Percentiles rank a stretch among this genome's conserved stretches.
phyloP scores from a whole-genome alignment of 352 stramenopile species.

The Phytophthora ramorum region DNA sequence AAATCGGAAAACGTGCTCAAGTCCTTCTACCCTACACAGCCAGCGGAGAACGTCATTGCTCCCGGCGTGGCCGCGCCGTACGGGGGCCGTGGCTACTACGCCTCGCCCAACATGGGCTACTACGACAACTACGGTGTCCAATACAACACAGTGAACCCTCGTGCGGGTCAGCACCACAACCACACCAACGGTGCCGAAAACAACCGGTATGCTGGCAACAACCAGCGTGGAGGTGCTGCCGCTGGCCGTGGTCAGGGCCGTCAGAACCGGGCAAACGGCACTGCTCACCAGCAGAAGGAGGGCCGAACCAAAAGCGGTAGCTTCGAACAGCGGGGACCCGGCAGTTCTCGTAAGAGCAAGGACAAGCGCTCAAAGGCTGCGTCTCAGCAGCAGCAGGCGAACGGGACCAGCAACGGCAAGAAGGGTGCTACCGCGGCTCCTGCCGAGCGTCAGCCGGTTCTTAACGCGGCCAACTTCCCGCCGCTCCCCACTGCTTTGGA shows the following conservation, averaged over 20 bases:
- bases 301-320: conserved; percentile 56
- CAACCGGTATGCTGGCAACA: conserved; percentile 45
- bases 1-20: conserved; percentile 94
- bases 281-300: conserved; percentile 49
- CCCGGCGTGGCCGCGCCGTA: conserved; percentile 48
- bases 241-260: conserved; percentile 40
- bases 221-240: conserved; percentile 35
- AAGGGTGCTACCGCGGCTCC: conserved; percentile 23
- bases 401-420: conserved; percentile 43
- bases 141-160: conserved; percentile 59
- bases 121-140: conserved; percentile 87
- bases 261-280: conserved; percentile 45
- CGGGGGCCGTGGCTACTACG: conserved; percentile 76
- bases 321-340: conserved; percentile 54
- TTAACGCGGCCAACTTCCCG: conserved; percentile 87
- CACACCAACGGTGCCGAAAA: conserved; percentile 53
- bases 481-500: conserved; percentile 61
- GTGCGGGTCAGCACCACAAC: conserved; percentile 37
- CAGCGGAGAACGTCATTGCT: conserved; percentile 55
- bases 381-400: conserved; percentile 44
- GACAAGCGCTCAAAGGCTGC: conserved; percentile 62
- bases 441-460: conserved; percentile 71
- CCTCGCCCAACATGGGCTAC: conserved; percentile 53
- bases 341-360: conserved; percentile 64
- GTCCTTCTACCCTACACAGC: conserved; percentile 89